Base-by-base conservation (phyloP, 2,329 filamentous ascomycete genomes). In the Chrysoporthe deuterocubensis region DNA sequence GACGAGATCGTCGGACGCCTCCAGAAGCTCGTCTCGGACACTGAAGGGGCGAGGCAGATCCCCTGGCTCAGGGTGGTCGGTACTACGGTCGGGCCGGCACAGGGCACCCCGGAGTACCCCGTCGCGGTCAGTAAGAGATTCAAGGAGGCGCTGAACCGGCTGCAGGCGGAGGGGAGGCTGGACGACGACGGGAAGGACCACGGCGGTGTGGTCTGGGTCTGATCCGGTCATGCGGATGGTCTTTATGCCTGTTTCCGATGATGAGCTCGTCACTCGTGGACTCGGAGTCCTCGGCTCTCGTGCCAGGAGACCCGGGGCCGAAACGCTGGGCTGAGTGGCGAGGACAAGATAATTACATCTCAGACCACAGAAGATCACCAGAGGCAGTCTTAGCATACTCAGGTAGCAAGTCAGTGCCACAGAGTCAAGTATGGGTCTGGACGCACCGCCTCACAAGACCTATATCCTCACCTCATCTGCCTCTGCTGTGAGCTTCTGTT, bases 151-250 rank as follows among this genome's bases (percentile, higher is more conserved):
- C 11, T 60, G 57, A 18, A 44, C 18, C 57, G 57, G n/a, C 18
- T 60, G n/a, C 21, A 60, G 34, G 40, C 57, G 40, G 18, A 60
- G 40, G 21, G 57, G n/a, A 44, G 42, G n/a, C 21, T 60, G 11
- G 57, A 60, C 21, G 57, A 43, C 9, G 57, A n/a, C 18, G 57
- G 57, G 1, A 8, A 32, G 21, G 57, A 43, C 16, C 40, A 40
- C 14, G 57, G 40, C 21, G 57, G 42, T 40, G 57, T 60, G 40
- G n/a, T 60, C 7, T 60, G 57, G 57, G n/a, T 16, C 26, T 60
- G n/a, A 26, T 9, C 8, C 13, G 14, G 44, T 16, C 43, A 18
- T 18, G 26, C 26, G 26, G 26, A 26, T 26, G 26, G 26, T 26
- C 26, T 26, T 26, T 26, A 46, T 4, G 14, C 6, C 14, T n/a